A percentile compares a stretch with the other conserved stretches of the same genome.
Evolutionary conservation across 345 rosid species (phyloP).

Genomic region (Ceriops zippeliana): DNA sequence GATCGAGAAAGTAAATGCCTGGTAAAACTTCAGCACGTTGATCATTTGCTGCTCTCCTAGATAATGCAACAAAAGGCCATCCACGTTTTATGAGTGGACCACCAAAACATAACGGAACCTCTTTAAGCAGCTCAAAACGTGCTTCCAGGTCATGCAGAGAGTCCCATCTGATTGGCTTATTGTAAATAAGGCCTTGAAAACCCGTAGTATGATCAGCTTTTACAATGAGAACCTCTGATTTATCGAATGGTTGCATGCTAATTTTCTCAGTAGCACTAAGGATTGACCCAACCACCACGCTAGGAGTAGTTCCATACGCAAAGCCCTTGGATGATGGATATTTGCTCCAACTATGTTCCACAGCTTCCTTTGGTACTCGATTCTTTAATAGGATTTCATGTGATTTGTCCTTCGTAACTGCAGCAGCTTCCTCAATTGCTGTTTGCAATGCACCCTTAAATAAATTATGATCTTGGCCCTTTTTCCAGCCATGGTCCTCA

Average conservation of each 20-base stretch:
- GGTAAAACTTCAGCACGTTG: constrained; percentile 51
- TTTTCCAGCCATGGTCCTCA: constrained; percentile 37
- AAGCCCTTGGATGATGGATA: constrained; percentile 20
- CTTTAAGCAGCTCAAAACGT: constrained; percentile 52
- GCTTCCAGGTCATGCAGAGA: constrained; percentile 48
- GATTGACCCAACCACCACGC: constrained; percentile 55
- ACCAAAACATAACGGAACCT: constrained; percentile 63
- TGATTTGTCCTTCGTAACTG: constrained; percentile 34
- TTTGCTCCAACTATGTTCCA: constrained; percentile 21
- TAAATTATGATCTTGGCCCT: constrained; percentile 26
- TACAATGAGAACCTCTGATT: constrained; percentile 60
- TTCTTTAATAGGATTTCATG: constrained; percentile 53
- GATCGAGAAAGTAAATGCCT: constrained; percentile 70
- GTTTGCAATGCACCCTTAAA: constrained; percentile 23
- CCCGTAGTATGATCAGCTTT: constrained; percentile 49
- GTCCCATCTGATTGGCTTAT: constrained; percentile 76
- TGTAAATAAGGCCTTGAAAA: constrained; percentile 73
- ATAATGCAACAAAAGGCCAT: constrained; percentile 63
- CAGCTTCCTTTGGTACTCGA: constrained; percentile 23
- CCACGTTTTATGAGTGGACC: constrained; percentile 65
- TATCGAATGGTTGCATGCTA: constrained; percentile 51
- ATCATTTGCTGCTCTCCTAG: constrained; percentile 32
- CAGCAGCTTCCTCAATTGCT: constrained; percentile 20
- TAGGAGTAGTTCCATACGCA: constrained; percentile 23
- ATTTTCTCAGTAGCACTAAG: constrained; percentile 68